Base-by-base conservation (phyloP, 345 rosid species). In the Cardamine occulta region DNA sequence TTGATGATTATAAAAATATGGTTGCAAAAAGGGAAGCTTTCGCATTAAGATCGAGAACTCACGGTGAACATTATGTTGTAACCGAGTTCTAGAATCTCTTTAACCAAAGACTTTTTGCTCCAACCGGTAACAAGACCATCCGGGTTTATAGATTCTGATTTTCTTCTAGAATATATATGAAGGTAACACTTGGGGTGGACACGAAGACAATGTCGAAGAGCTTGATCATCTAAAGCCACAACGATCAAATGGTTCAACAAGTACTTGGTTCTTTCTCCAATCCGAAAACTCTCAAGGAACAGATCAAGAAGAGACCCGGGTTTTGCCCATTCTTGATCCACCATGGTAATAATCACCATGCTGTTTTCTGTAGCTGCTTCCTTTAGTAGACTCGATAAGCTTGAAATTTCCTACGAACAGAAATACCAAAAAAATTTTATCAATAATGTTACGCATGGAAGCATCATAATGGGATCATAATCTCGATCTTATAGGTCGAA, bases 211-310 rank as follows among this genome's bases (percentile, higher is more conserved):
- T 81, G 72, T 23, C 34, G 61, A 32, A 84, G 77, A 42, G 87
- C 84, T 65, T 73, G 73, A 31, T 51, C 62, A 62, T 84, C 90
- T 53, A 81, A 32, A 37, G 80, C 81, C 21, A 83, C 67, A 68
- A 87, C 78, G 28, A 88, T 69, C 74, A 88, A 65, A 73, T 86
- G 86, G 61, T 84, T 83, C 75, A 88, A 63, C 37, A 85, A 70
- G 52, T 2, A 56, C 59, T 74, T 49, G 0, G 86, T 84, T 17
- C 75, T 76, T 19, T 80, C 42, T 1, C 92, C 88, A 14, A 75
- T 73, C 8, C 78, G 54, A 65, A 84, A 78, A 74, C 91, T 85
- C 76, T 82, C 80, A 5, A 90, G 80, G 79, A 88, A 86, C 6
- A 83, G 73, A 67, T 90, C 87, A 21, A 88, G 76, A 48, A 84